Base-by-base conservation (phyloP, 306 rosid species). In the Trichosanthes truncata region DNA sequence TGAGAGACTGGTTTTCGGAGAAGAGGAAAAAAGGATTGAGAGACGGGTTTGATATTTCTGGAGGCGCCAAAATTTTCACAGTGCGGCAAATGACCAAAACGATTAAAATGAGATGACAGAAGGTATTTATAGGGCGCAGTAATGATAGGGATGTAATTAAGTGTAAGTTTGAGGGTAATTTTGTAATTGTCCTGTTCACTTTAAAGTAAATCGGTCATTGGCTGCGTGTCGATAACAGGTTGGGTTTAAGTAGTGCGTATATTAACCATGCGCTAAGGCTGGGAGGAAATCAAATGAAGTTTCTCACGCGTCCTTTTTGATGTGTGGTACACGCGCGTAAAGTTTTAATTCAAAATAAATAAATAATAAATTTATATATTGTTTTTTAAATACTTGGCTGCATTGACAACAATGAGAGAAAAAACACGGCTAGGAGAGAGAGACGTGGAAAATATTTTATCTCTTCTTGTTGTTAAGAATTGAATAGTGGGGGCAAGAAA, bases 91-190 rank as follows among this genome's bases (percentile, higher is more conserved):
- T 20, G 0, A 9, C 17, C 74, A 36, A 41, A 40, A 3, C 33
- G 15, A 3, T 0, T 5, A 5, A 0, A 9, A 1, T 0, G 9
- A 0, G 33, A 2, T 9, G 18, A 21, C 4, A 18, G 29, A 25
- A 38, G 45, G 14, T 67, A 67, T 67, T 35, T 67, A 67, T 20
- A 67, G 17, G 29, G n/a, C n/a, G n/a, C n/a, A n/a, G n/a, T 7
- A 8, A 63, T 36, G 72, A 23, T 2, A 36, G 48, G 9, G 31
- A 8, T 67, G 74, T 9, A 9, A 38, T 38, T 67, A 67, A 38
- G 14, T 1, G 0, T 3, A 20, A 9, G 5, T 7, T 20, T 67
- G 9, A 67, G 74, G 74, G 31, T 67, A 67, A 10, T 40, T 38
- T 0, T 4, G 18, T 38, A 38, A 18, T 17, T 0, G 13, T 35